Percentiles rank a stretch among this genome's conserved stretches.
Evolutionary conservation across 78 protist genomes (phyloP).

Genomic region (Dictyostelium brefeldianum): DNA sequence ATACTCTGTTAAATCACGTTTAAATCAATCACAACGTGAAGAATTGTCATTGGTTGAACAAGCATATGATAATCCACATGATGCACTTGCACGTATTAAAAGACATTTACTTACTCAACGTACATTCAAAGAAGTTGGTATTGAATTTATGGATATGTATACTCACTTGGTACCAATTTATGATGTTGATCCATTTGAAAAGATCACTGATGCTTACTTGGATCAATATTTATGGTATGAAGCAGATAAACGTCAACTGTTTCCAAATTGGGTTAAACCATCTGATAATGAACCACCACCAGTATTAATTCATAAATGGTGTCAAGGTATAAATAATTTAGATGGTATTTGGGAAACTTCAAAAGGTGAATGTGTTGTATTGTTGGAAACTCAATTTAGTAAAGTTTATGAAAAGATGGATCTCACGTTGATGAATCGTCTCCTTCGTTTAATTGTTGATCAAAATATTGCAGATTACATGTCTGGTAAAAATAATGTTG

Average conservation of each 20-base stretch:
- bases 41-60: slow-evolving; percentile 99
- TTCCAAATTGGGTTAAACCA: slow-evolving; percentile 99
- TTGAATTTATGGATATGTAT: slow-evolving; percentile 99
- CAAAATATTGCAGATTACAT: slow-evolving; percentile 99
- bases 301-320: slow-evolving; percentile 99
- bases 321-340: slow-evolving; percentile 99
- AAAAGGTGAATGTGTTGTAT: slow-evolving; percentile 97
- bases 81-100: slow-evolving; percentile 98
- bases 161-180: slow-evolving; percentile 97
- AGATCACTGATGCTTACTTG: slow-evolving; percentile 99
- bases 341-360: slow-evolving; percentile 96
- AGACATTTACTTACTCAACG: slow-evolving; percentile 98
- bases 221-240: slow-evolving; percentile 99
- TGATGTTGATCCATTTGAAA: slow-evolving; percentile 99
- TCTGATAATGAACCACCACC: slow-evolving; percentile 99
- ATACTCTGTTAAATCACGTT: slow-evolving; percentile 95
- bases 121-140: slow-evolving; percentile 97
- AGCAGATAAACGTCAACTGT: slow-evolving; percentile 98
- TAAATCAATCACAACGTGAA: slow-evolving; percentile 98
- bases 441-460: slow-evolving; percentile 98
- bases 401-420: slow-evolving; percentile 98
- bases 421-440: slow-evolving; percentile 97
- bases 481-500: slow-evolving; percentile 99
- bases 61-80: slow-evolving; percentile 99
- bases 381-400: slow-evolving; percentile 92